Conservation (phyloP, 225 moss, liverwort and hornwort genomes). For the Rhytidiadelphus loreus region DNA sequence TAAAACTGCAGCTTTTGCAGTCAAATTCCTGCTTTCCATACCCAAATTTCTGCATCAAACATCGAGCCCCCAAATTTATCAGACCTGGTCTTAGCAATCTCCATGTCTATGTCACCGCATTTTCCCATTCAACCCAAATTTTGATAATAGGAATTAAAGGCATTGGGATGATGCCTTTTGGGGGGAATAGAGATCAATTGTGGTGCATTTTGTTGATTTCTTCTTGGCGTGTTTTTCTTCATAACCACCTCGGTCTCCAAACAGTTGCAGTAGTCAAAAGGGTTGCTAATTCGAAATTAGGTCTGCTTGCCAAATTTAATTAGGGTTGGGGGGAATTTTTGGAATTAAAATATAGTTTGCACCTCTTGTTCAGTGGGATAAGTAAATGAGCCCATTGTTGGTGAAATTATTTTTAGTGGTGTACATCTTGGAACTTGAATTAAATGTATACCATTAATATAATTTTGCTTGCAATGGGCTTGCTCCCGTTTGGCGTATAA, state of each 20-base stretch:
- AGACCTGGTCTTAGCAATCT: neutral
- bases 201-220: neutral
- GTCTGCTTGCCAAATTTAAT: neutral
- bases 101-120: accelerated
- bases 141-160: neutral
- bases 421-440: neutral
- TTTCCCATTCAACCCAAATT: neutral
- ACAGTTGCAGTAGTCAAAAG: neutral
- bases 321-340: neutral
- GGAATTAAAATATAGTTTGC: neutral
- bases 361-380: neutral
- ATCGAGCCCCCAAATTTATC: neutral
- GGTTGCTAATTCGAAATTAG: neutral
- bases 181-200: neutral
- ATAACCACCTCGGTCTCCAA: neutral
- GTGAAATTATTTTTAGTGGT: no score
- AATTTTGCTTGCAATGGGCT: neutral
- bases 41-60: neutral
- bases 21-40: neutral
- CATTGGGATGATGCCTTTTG: neutral
- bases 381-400: neutral
- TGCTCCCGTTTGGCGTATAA: neutral
- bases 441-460: neutral
- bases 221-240: neutral
- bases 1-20: neutral